Evolutionary conservation across 2,329 filamentous ascomycete species (phyloP).

Genomic region (Fusarium metavorans): DNA sequence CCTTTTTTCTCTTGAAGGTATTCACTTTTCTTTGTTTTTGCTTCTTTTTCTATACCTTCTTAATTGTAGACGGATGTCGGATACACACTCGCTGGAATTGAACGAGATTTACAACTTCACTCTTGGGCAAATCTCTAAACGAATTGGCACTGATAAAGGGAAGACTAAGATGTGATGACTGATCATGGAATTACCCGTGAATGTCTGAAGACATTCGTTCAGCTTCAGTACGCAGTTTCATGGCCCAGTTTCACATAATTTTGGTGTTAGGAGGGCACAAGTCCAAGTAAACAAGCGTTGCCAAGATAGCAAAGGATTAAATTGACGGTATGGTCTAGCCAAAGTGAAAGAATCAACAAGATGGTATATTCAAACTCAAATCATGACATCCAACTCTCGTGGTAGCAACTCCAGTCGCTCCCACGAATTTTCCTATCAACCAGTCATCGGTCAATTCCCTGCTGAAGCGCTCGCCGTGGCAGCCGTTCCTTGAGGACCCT

Average conservation of each 20-base stretch:
- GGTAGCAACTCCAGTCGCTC: neutral
- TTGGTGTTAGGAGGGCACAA: neutral
- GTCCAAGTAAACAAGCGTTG: neutral
- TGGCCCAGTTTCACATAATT: neutral
- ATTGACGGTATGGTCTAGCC: neutral
- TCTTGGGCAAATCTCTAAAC: neutral
- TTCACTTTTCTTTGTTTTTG: conserved; percentile 19
- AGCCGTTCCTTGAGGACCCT: conserved; percentile 28
- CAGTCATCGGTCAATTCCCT: neutral
- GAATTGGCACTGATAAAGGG: too few relatives aligned
- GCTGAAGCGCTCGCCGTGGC: conserved; percentile 1
- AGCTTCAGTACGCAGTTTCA: neutral
- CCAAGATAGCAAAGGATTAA: neutral
- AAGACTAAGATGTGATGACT: too few relatives aligned
- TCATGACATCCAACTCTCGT: neutral
- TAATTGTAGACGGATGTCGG: conserved; percentile 42
- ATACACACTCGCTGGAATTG: conserved; percentile 41
- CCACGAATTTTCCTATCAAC: neutral
- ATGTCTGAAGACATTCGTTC: neutral
- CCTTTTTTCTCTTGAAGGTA: conserved; percentile 15
- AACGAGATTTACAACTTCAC: conserved; percentile 20
- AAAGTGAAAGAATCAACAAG: conserved; percentile 10
- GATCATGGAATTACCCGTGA: neutral
- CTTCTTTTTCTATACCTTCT: conserved; percentile 40
- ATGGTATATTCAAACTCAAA: conserved; percentile 23